A percentile compares a stretch with the other conserved stretches of the same genome.
phyloP scores from a whole-genome alignment of 768 basidiomycete genomes.

The Zangia roseola region DNA sequence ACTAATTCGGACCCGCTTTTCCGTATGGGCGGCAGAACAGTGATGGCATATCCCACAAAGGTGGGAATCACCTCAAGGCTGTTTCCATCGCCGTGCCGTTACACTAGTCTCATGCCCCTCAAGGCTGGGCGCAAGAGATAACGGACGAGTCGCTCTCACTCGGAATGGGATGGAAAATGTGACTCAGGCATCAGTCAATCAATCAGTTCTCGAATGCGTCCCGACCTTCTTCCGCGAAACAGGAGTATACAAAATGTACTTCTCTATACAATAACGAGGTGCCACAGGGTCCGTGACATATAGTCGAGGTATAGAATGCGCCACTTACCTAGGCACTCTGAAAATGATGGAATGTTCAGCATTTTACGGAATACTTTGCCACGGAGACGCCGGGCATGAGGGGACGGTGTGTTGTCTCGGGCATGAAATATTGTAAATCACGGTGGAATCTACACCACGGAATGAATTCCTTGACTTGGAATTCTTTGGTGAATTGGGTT shows the following conservation, averaged over 20 bases:
- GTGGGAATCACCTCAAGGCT: slow-evolving; percentile 15
- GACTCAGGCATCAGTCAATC: too few species aligned
- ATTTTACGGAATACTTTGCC: slow-evolving; percentile 15
- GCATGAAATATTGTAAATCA: slow-evolving; percentile 1
- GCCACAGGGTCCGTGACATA: slow-evolving; percentile 22
- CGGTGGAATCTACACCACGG: not conserved
- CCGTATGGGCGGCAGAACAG: not conserved
- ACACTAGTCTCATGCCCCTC: not conserved
- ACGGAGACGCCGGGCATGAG: slow-evolving; percentile 10
- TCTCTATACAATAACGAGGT: not conserved
- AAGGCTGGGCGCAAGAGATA: not conserved
- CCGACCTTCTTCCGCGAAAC: slow-evolving; percentile 10
- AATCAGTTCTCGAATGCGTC: not conserved
- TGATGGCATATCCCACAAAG: slow-evolving; percentile 18
- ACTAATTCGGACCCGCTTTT: slow-evolving; percentile 5
- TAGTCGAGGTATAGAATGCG: slow-evolving; percentile 7
- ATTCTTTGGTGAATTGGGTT: too few species aligned
- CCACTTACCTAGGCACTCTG: slow-evolving; percentile 17
- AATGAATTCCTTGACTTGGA: too few species aligned
- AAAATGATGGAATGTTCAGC: slow-evolving; percentile 10
- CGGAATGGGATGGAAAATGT: too few species aligned
- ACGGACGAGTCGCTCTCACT: too few species aligned
- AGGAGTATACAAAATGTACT: slow-evolving; percentile 1
- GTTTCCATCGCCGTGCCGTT: not conserved
- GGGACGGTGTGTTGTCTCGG: not conserved